Evolutionary conservation across 441 rosid species (phyloP).

Genomic region (Eutrema salsugineum): DNA sequence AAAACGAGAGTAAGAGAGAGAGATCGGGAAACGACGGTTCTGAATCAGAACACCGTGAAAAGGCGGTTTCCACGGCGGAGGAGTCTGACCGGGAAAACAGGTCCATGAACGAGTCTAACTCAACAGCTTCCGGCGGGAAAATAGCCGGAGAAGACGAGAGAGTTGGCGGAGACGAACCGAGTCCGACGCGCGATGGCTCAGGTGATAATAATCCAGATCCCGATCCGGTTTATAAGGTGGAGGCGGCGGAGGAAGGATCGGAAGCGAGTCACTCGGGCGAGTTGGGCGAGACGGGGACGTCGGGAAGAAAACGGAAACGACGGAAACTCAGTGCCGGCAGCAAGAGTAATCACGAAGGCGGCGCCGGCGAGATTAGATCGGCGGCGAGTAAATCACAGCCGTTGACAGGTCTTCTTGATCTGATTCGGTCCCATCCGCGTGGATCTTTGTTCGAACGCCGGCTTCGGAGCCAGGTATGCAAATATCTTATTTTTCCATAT

Average conservation of each 20-base stretch:
- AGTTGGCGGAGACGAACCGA: conserved; percentile 22
- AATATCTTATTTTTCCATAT: not conserved
- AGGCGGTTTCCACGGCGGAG: too few relatives aligned
- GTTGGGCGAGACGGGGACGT: conserved; percentile 43
- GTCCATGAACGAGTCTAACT: conserved; percentile 61
- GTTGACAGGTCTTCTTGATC: conserved; percentile 37
- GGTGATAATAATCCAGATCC: conserved; percentile 14
- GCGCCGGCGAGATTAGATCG: conserved; percentile 26
- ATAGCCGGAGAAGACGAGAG: conserved; percentile 3
- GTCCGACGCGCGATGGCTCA: conserved; percentile 23
- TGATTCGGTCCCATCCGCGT: conserved; percentile 48
- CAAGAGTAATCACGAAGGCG: not conserved
- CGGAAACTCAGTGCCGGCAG: conserved; percentile 24
- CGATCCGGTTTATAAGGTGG: conserved; percentile 27
- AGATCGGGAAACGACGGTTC: conserved; percentile 27
- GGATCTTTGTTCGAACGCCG: conserved; percentile 49
- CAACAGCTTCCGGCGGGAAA: conserved; percentile 35
- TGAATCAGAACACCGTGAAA: conserved; percentile 13
- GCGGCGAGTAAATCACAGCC: conserved; percentile 45
- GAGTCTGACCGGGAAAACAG: conserved; percentile 45
- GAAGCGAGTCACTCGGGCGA: conserved; percentile 38
- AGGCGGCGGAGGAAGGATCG: conserved; percentile 34
- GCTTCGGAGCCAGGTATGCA: conserved; percentile 45
- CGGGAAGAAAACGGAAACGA: conserved; percentile 36
- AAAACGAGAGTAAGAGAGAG: conserved; percentile 7